Evolutionary conservation across 1,284 basidiomycete species (phyloP).

Genomic region (Cutaneotrichosporon sp.): DNA sequence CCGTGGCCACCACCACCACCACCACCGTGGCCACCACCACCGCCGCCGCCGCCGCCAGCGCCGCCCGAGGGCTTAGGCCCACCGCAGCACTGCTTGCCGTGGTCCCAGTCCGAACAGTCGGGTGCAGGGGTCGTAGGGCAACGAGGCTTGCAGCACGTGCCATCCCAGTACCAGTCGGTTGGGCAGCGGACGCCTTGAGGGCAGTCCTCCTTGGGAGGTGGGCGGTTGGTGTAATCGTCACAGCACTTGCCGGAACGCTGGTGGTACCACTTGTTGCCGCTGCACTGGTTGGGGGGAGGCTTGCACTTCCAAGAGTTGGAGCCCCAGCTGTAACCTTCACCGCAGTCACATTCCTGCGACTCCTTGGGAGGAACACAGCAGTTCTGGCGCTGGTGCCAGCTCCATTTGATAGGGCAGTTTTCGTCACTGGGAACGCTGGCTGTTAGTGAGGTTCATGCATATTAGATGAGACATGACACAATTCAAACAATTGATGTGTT

Average conservation of each 20-base stretch:
- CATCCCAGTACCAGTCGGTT: conserved; percentile 49
- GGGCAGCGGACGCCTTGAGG: conserved; percentile 43
- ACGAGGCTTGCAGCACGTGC: conserved; percentile 33
- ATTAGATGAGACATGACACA: neutral
- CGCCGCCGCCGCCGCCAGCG: neutral
- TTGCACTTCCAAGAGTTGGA: conserved; percentile 26
- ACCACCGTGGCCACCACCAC: too few species aligned
- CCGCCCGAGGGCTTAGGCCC: conserved; percentile 16
- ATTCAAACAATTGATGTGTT: too few species aligned
- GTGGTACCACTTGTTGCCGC: conserved; percentile 30
- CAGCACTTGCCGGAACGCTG: conserved; percentile 36
- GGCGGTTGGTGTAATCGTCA: conserved; percentile 29
- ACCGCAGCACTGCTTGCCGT: conserved; percentile 35
- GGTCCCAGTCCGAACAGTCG: conserved; percentile 43
- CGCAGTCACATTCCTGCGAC: conserved; percentile 37
- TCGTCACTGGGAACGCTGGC: neutral
- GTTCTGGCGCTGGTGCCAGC: conserved; percentile 2
- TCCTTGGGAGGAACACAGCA: conserved; percentile 4
- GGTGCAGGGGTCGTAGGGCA: conserved; percentile 35
- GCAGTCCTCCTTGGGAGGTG: conserved; percentile 35
- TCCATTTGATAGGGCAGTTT: conserved; percentile 7
- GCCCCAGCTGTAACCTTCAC: conserved; percentile 46
- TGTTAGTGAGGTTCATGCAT: neutral
- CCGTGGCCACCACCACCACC: too few species aligned
- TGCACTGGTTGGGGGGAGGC: conserved; percentile 2